Percentiles rank a stretch among this genome's conserved stretches.
These are phyloP conservation scores for Dacryopinax primogenitus DNA, from an alignment of 768 basidiomycete genomes.

Conservation along the genomic window DNA sequence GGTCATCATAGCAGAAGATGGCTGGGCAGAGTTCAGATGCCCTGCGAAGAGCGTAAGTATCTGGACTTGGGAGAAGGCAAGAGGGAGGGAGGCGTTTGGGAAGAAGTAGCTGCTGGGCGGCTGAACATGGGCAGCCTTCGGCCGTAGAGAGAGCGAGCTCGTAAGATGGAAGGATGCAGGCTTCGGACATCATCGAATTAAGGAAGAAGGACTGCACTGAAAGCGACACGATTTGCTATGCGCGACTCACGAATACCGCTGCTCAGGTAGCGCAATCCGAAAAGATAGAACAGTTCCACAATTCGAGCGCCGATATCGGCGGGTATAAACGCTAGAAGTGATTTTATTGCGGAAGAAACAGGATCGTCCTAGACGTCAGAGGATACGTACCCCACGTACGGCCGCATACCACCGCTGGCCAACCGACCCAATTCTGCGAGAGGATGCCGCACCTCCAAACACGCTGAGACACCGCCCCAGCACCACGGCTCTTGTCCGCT, in stretches of 20 bases:
- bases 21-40: slow-evolving; percentile 35
- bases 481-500: too few species aligned
- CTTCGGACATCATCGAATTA: not conserved
- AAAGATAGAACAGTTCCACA: not conserved
- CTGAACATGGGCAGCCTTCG: not conserved
- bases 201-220: too few species aligned
- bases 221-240: too few species aligned
- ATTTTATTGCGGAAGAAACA: not conserved
- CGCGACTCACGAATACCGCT: not conserved
- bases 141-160: not conserved
- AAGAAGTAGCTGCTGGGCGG: slow-evolving; percentile 17
- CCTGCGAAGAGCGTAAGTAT: slow-evolving; percentile 30
- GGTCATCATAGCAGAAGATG: slow-evolving; percentile 34
- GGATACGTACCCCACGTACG: not conserved
- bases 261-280: not conserved
- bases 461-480: too few species aligned
- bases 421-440: not conserved
- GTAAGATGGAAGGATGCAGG: not conserved
- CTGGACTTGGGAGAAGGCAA: slow-evolving; percentile 32
- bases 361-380: not conserved
- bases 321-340: not conserved
- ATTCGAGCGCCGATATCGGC: not conserved
- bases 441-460: not conserved
- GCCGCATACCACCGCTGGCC: not conserved
- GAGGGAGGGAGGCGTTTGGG: slow-evolving; percentile 30